Evolutionary conservation across 2,329 filamentous ascomycete species (phyloP).

Genomic region (Iodosphaeria phyllophila): DNA sequence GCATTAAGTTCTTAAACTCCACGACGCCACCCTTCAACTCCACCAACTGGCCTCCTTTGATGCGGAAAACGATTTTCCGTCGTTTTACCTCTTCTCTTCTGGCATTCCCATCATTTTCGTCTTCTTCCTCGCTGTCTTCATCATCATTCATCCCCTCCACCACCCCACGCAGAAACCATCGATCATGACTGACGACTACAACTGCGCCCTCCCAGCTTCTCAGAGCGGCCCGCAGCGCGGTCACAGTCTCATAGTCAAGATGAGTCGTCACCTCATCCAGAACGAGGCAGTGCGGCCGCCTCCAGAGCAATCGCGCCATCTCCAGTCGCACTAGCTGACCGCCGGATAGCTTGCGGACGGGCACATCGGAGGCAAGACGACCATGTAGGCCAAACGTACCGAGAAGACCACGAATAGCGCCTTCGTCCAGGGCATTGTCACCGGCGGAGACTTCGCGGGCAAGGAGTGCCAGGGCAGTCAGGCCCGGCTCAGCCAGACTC

Average conservation of each 20-base stretch:
- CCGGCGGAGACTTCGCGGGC: conserved; percentile 31
- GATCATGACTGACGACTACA: conserved; percentile 62
- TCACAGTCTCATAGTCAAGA: conserved; percentile 66
- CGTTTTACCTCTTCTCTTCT: conserved; percentile 19
- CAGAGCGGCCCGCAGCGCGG: conserved; percentile 48
- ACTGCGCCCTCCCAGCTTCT: conserved; percentile 55
- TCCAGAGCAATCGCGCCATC: conserved; percentile 50
- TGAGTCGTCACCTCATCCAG: conserved; percentile 75
- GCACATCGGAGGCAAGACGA: conserved; percentile 52
- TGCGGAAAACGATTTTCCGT: conserved; percentile 37
- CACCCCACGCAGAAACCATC: conserved; percentile 61
- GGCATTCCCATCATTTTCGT: no score
- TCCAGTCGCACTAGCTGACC: conserved; percentile 54
- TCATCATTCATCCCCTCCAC: conserved; percentile 40
- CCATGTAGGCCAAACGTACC: conserved; percentile 53
- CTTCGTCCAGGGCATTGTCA: conserved; percentile 41
- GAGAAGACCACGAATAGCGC: conserved; percentile 46
- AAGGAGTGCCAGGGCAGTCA: conserved; percentile 50
- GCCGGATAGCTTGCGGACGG: conserved; percentile 55
- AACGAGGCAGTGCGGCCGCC: conserved; percentile 51
- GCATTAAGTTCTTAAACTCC: conserved; percentile 44
- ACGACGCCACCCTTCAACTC: conserved; percentile 40
- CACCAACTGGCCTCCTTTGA: conserved; percentile 37
- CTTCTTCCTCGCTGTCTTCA: conserved; percentile 23
- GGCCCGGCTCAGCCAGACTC: conserved; percentile 23